A percentile compares a stretch with the other conserved stretches of the same genome.
Evolutionary conservation across 208 protist species (phyloP).

Genomic region (Leishmania aethiopica): DNA sequence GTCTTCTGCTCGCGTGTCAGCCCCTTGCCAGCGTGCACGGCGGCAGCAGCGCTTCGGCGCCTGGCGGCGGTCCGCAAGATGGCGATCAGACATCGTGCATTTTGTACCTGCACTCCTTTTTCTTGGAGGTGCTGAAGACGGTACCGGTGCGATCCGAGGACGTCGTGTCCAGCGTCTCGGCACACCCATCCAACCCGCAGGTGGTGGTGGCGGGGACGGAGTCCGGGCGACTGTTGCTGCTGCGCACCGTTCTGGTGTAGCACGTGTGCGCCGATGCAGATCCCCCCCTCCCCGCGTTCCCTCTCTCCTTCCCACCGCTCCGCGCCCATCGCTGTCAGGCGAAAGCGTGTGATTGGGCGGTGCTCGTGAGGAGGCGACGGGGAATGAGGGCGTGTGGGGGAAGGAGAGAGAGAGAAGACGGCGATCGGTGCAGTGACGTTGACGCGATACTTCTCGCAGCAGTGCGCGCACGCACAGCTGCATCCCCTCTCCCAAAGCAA

Average conservation of each 20-base stretch:
- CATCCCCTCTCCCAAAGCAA: neutral
- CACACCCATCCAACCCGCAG: slow-evolving; percentile 67
- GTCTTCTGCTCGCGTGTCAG: slow-evolving; percentile 62
- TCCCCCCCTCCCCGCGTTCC: neutral
- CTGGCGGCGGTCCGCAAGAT: neutral
- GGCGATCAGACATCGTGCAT: slow-evolving; percentile 21
- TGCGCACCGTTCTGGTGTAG: slow-evolving; percentile 13
- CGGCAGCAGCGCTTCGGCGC: neutral
- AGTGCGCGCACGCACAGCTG: neutral
- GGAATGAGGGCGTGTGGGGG: neutral
- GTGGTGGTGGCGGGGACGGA: slow-evolving; percentile 62
- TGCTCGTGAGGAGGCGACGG: neutral
- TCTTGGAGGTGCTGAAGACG: slow-evolving; percentile 52
- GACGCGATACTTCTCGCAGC: neutral
- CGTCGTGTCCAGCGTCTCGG: slow-evolving; percentile 48
- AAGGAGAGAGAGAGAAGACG: neutral
- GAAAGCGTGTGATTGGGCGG: neutral
- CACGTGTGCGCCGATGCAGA: neutral
- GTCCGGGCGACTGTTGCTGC: slow-evolving; percentile 22
- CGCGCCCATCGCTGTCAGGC: neutral
- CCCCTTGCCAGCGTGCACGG: slow-evolving; percentile 10
- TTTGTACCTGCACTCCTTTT: slow-evolving; percentile 81
- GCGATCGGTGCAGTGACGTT: neutral
- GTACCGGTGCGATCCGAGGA: slow-evolving; percentile 44
- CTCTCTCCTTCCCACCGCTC: neutral